A percentile compares a stretch with the other conserved stretches of the same genome.
These are phyloP conservation scores for Triticum aestivum DNA, from an alignment of 176 grass and related monocot species.

Conservation along the genomic window IWGSC_CS_RefSeq_v2.1 NC_057804.1:600466555-600467054, in stretches of 20 bases:
- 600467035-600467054: neutral
- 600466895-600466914: slow-evolving; percentile 94
- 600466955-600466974: neutral
- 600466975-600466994: neutral
- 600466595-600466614: slow-evolving; percentile 90
- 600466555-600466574: slow-evolving; percentile 8
- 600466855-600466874: slow-evolving; percentile 90
- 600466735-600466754: neutral
- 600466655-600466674: slow-evolving; percentile 56
- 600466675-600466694: slow-evolving; percentile 47
- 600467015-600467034: neutral
- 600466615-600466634: slow-evolving; percentile 98
- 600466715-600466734: slow-evolving; percentile 49
- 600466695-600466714: slow-evolving; percentile 88
- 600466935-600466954: neutral
- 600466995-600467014: slow-evolving; percentile 3
- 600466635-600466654: slow-evolving; percentile 97
- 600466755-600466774: neutral
- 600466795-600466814: slow-evolving; percentile 73
- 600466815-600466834: slow-evolving; percentile 84
- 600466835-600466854: slow-evolving; percentile 75
- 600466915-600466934: slow-evolving; percentile 52
- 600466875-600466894: slow-evolving; percentile 78
- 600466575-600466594: slow-evolving; percentile 56
- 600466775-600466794: neutral